Conservation (phyloP, 352 stramenopile genomes). For the Pseudoperonospora humuli region DNA sequence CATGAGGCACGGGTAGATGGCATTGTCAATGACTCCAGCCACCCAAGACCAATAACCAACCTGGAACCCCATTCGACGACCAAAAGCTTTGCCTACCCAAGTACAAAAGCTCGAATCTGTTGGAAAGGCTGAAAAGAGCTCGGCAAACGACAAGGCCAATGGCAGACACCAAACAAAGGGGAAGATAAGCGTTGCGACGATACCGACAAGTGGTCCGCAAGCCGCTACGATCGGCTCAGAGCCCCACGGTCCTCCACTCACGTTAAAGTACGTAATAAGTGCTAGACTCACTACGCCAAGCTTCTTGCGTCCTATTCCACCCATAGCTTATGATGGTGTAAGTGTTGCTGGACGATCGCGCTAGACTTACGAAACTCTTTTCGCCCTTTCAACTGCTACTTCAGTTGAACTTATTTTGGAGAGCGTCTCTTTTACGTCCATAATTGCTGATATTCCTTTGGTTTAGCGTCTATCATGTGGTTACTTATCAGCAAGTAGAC, state of each 20-base stretch:
- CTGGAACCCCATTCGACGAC: constrained; percentile 81
- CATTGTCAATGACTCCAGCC: constrained; percentile 73
- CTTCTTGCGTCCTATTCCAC: too few relatives aligned
- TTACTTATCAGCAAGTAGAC: too few relatives aligned
- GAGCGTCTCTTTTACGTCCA: too few relatives aligned
- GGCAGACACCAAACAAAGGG: constrained; percentile 66
- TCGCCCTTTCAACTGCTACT: too few relatives aligned
- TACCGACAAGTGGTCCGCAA: constrained; percentile 55
- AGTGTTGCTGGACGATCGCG: too few relatives aligned
- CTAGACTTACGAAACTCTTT: too few relatives aligned
- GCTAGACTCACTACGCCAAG: constrained; percentile 57
- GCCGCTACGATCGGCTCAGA: constrained; percentile 53
- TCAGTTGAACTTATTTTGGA: too few relatives aligned
- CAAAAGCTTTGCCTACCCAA: constrained; percentile 75
- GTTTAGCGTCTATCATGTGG: too few relatives aligned
- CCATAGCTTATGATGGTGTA: too few relatives aligned
- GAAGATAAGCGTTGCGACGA: constrained; percentile 58
- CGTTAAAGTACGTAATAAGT: constrained; percentile 79
- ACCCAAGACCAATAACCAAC: constrained; percentile 82
- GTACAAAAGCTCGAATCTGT: constrained; percentile 78
- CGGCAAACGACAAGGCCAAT: constrained; percentile 55
- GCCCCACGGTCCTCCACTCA: constrained; percentile 62
- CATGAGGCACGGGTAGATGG: constrained; percentile 79
- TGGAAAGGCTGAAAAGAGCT: constrained; percentile 76
- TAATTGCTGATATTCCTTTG: too few relatives aligned